Evolutionary conservation across 495 filamentous ascomycete species (phyloP), one percentile per base, ranked within the genome.

Genomic region (Lophium mytilinum): DNA sequence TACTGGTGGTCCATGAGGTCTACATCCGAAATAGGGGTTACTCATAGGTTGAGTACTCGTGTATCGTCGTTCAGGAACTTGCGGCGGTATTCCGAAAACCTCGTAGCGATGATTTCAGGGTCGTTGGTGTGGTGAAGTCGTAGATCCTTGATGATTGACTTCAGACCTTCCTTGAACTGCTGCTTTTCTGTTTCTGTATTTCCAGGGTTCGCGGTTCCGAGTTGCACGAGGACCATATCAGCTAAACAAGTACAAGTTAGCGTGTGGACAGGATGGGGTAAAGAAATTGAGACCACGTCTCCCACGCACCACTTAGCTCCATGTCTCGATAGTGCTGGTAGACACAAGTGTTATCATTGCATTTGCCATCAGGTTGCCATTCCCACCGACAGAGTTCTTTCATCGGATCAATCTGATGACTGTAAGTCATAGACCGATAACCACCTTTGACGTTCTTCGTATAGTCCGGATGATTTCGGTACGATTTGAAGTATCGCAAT

Each of bases 341-440:
- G 54, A 82, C 71, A 64, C 86, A 87, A 37, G 75, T 76, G 15
- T 72, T 70, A 64, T 89, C 82, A 58, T 91, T 88, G 72, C 93
- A 98, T 52, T 80, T 76, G 50, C 88, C 85, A n/a, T n/a, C n/a
- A 35, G 84, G 86, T 36, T 76, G 74, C 58, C 86, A 68, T 66
- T 94, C 90, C 64, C 77, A 85, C 1, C 76, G 82, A 69, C 93
- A 97, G 17, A 97, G 55, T 48, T 78, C 79, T 58, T 77, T 83
- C 60, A 80, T 76, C 7, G 86, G 73, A 66, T 96, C 80, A 68
- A 97, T 92, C 53, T 81, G 82, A 71, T 92, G 83, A 69, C 89
- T 96, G 75, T 91, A 97, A 43, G 89, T 96, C 78, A 94, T 75
- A 60, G 94, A 97, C 70, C 83, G 84, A 68, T 89, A 84, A 50